Evolutionary conservation across 2,329 filamentous ascomycete genomes (phyloP).

Genomic region (Fusarium floridanum): DNA sequence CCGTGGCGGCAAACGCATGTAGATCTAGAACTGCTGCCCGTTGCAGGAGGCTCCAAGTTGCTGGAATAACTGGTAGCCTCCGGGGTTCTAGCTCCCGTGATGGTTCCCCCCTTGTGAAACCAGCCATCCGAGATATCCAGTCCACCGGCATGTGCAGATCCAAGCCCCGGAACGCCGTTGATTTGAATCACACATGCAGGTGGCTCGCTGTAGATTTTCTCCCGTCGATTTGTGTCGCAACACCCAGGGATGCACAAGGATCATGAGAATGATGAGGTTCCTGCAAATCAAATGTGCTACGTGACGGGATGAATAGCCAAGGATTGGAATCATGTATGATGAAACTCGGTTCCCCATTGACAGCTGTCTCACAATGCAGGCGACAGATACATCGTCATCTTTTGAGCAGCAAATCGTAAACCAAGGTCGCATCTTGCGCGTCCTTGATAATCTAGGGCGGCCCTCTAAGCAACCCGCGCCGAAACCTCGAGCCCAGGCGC

Average conservation of each 20-base stretch:
- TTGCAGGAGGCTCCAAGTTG: neutral
- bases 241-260: neutral
- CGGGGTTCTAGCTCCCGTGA: slow-evolving; percentile 2
- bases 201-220: neutral
- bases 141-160: neutral
- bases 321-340: slow-evolving; percentile 8
- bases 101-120: slow-evolving; percentile 9
- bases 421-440: slow-evolving; percentile 21
- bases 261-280: slow-evolving; percentile 12
- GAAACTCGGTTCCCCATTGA: slow-evolving; percentile 24
- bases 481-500: slow-evolving; percentile 10
- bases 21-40: slow-evolving; percentile 1
- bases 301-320: neutral
- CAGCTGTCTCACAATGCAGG: slow-evolving; percentile 28
- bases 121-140: slow-evolving; percentile 15
- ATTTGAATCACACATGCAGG: neutral
- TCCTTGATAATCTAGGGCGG: slow-evolving; percentile 8
- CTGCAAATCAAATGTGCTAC: slow-evolving; percentile 28
- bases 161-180: neutral
- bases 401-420: neutral
- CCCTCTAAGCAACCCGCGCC: slow-evolving; percentile 20
- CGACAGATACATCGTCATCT: neutral
- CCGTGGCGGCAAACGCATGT: slow-evolving; percentile 26
- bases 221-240: neutral
- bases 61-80: neutral